A percentile compares a stretch with the other conserved stretches of the same genome.
phyloP scores from a whole-genome alignment of 768 basidiomycete genomes.

The Suillus clintonianus region DNA sequence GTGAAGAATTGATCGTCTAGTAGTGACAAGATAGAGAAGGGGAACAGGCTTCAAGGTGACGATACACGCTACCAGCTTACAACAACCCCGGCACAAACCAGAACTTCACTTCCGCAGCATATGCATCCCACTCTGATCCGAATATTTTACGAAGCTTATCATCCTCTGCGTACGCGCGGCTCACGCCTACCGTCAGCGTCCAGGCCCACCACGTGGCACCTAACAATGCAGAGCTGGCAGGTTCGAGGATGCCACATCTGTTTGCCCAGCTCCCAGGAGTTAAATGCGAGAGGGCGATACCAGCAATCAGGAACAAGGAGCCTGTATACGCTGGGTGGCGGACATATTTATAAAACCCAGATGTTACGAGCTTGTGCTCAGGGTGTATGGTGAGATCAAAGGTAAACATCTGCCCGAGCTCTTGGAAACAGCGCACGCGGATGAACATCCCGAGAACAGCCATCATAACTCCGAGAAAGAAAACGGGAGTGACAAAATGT shows the following conservation, averaged over 20 bases:
- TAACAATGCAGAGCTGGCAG: constrained; percentile 32
- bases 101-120: constrained; percentile 44
- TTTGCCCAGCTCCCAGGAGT: constrained; percentile 49
- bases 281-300: constrained; percentile 47
- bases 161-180: constrained; percentile 53
- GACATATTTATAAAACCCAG: constrained; percentile 51
- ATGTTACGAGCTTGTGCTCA: constrained; percentile 50
- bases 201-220: constrained; percentile 52
- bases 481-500: constrained; percentile 41
- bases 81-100: constrained; percentile 53
- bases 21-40: not conserved
- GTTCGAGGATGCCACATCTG: constrained; percentile 36
- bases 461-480: constrained; percentile 45
- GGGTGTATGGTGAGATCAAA: constrained; percentile 60
- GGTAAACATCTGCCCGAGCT: constrained; percentile 56
- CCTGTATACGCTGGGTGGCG: constrained; percentile 60
- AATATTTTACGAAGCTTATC: constrained; percentile 48
- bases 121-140: constrained; percentile 48
- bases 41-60: not conserved
- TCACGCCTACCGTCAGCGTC: constrained; percentile 49
- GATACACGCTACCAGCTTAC: constrained; percentile 17
- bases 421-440: constrained; percentile 54
- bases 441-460: constrained; percentile 47
- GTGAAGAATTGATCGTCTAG: not conserved
- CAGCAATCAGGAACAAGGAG: constrained; percentile 49